These are phyloP conservation scores for Syzygium oleosum DNA, from an alignment of 345 rosid species.

Conservation along the genomic window DNA sequence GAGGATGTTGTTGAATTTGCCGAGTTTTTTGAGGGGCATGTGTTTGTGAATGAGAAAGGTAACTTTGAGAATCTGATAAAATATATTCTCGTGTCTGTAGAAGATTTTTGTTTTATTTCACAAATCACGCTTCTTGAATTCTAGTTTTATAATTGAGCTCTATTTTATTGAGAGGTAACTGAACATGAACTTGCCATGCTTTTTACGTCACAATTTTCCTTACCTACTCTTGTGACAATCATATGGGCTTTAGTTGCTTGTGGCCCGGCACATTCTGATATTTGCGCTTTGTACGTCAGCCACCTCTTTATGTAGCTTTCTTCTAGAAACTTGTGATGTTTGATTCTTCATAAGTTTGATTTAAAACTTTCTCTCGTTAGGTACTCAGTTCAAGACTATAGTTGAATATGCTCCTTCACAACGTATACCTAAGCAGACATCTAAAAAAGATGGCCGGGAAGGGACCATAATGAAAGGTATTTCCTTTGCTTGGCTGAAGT, in stretches of 20 bases:
- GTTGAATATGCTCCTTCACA: conserved; percentile 80
- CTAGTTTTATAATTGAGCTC: not conserved
- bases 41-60: conserved; percentile 82
- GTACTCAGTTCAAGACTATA: conserved; percentile 49
- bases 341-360: not conserved
- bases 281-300: not conserved
- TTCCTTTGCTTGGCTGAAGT: not conserved
- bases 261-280: not conserved
- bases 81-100: not conserved
- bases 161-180: not conserved
- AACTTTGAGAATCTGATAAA: not conserved
- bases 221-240: not conserved
- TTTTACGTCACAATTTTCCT: not conserved
- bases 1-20: conserved; percentile 71
- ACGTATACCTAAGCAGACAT: conserved; percentile 46
- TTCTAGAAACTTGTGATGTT: not conserved
- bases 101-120: not conserved
- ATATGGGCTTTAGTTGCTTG: not conserved
- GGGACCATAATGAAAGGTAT: conserved; percentile 55
- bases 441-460: conserved; percentile 62
- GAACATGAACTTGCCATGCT: not conserved
- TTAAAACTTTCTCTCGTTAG: conserved; percentile 15
- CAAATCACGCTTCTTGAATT: not conserved
- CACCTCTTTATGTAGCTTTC: not conserved
- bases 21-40: conserved; percentile 62